A percentile compares a stretch with the other conserved stretches of the same genome.
phyloP scores from a whole-genome alignment of 2,329 filamentous ascomycete genomes.

The Bisporella sp. region DNA sequence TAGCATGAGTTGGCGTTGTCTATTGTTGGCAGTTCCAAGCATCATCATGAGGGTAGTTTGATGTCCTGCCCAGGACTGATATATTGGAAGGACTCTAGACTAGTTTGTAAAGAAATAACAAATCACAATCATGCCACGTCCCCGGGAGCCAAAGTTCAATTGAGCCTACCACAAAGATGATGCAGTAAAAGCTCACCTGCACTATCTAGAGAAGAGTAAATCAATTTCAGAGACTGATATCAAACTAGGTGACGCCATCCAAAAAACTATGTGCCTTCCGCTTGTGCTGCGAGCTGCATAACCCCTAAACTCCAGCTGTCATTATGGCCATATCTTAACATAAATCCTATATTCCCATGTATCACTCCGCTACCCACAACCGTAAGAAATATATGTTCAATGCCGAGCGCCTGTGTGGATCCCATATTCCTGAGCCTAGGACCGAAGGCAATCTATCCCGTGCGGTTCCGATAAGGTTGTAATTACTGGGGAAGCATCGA shows the following conservation, averaged over 20 bases:
- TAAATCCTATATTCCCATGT: slow-evolving; percentile 7
- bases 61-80: no score
- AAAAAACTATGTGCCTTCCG: neutral
- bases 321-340: slow-evolving; percentile 13
- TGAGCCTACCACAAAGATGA: no score
- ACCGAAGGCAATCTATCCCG: slow-evolving; percentile 7
- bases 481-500: slow-evolving; percentile 57
- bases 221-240: neutral
- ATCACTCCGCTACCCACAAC: slow-evolving; percentile 22
- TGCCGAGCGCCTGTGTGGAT: slow-evolving; percentile 18
- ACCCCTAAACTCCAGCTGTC: neutral
- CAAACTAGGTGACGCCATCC: neutral
- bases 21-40: no score
- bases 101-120: no score
- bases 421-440: slow-evolving; percentile 10
- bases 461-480: slow-evolving; percentile 12
- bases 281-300: neutral
- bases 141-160: no score
- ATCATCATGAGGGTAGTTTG: no score
- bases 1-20: no score
- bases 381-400: slow-evolving; percentile 24
- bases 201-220: no score
- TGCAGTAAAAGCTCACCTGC: no score
- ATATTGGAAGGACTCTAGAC: no score
- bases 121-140: no score